Base-by-base conservation (phyloP, 1,284 basidiomycete genomes). In the Fomes fomentarius region DNA sequence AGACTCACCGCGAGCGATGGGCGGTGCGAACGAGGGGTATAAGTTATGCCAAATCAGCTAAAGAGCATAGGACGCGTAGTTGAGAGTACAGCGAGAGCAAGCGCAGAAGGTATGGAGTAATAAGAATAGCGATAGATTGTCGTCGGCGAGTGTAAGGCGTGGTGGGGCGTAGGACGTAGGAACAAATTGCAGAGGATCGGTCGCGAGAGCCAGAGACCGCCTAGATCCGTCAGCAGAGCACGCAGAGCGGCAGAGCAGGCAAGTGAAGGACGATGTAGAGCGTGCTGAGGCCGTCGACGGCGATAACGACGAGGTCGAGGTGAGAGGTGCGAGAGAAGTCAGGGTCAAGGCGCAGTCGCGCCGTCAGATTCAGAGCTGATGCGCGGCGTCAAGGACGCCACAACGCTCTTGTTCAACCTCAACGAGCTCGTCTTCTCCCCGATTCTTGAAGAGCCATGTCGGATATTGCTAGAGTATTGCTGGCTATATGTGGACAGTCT, bases 361-460 rank as follows among this genome's bases (percentile, higher is more conserved):
- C n/a, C n/a, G n/a, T n/a, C n/a, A n/a, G n/a, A n/a, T n/a, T n/a
- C n/a, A n/a, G n/a, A 37, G 37, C 28, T 49, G 51, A 41, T 35
- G 40, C 17, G 43, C 41, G 59, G 46, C 50, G n/a, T 47, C 42
- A 25, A 38, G 37, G 44, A 47, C 59, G 59, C 59, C 59, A 61
- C 59, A 46, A 58, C 38, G 56, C 53, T 42, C 38, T 38, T 37
- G 47, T 44, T 39, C 50, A 15, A 30, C 28, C 12, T 34, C 50
- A 35, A 28, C 47, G 41, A 42, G 19, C 14, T 33, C 38, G n/a
- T n/a, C n/a, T n/a, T n/a, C n/a, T n/a, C n/a, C n/a, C n/a, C n/a
- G n/a, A n/a, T n/a, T n/a, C n/a, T n/a, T n/a, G n/a, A n/a, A n/a
- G n/a, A n/a, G n/a, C n/a, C n/a, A n/a, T n/a, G n/a, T n/a, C n/a